Base-by-base conservation (phyloP, 2,329 filamentous ascomycete genomes). In the Colletotrichum sp. region DNA sequence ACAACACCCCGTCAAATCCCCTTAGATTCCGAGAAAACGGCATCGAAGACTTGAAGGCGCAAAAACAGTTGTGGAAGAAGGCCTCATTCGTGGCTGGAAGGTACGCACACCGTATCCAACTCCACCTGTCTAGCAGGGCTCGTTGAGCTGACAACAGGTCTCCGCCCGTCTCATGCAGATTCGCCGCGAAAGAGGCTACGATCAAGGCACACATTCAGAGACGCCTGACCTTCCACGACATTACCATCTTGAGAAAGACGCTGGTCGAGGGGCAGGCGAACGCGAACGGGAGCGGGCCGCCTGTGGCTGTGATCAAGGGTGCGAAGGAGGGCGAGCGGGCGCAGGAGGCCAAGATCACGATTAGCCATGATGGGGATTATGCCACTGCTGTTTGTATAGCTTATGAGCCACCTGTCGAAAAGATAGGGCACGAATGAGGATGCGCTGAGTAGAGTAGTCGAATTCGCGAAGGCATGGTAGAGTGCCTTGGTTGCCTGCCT, bases 281-380 rank as follows among this genome's bases (percentile, higher is more conserved):
- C 67, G 58, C 76, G 15, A 73, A 79, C 36, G 83, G 82, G 1
- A 86, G 84, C 77, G 85, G 86, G 6, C 85, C 88, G 28, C 88
- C 89, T 1, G 79, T 89, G 5, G 88, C 86, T 9, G 79, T 88
- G 66, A 85, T 90, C 73, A 82, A 78, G 75, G 81, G 80, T 9
- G 77, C 78, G 32, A 79, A 74, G 3, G 79, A 72, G 18, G 80
- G 74, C 22, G 81, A 78, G n/a, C 79, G 76, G 55, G 82, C 87
- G 75, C 89, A 92, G 78, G 87, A 91, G 66, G 95, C 93, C 16
- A 88, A 91, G 80, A 82, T 98, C 60, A 96, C 94, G 75, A 97
- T 98, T 79, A 97, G 94, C 80, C 96, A 98, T 82, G 96, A 98
- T 83, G 93, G 91, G 3, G 93, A 95, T 9, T 98, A 96, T 84